Evolutionary conservation across 805 yeast genomes (phyloP), one percentile per base, ranked within the genome.

Genomic region (Starmerella riodocensis): DNA sequence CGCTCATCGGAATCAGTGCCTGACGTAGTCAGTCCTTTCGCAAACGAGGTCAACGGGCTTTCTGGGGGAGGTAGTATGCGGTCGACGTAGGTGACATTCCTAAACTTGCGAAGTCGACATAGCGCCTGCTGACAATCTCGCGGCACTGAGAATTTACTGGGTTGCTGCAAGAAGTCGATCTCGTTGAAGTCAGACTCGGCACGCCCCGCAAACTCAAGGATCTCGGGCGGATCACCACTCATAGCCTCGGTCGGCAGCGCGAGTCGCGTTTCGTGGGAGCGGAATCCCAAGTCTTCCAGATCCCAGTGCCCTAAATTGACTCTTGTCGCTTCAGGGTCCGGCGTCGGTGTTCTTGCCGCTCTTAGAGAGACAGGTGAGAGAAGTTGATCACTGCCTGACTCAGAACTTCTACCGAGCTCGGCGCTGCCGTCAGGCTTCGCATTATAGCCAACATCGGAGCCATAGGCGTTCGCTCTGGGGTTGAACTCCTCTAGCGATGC

Each of bases 1-100:
- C 85, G 46, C 36, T 51, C 48, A 28, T 46, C 52, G 1, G 37
- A 46, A 20, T 37, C 51, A 1, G 24, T 7, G 2, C 39, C 32
- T 1, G 34, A 70, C 59, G 31, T 69, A 4, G 16, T 18, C 16
- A 46, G 41, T 14, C 22, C 13, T 7, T 29, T 16, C 4, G 28
- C 41, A 22, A 46, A 41, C 35, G 25, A 13, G 7, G 38, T 8
- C 19, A 29, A 21, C n/a, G 46, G 34, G 35, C 40, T 40, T 14
- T 4, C 11, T 4, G 7, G 14, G 2, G 25, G 22, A 2, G 45
- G 40, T 13, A 43, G 18, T 3, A 37, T 17, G 5, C 49, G 43
- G 39, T 45, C 49, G 21, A 45, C 13, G 30, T 36, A 36, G 13
- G 26, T 29, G n/a, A 32, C 19, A 17, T 34, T 37, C 5, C 39